Conservation (phyloP, 23 red algal species). For the Porphyridium purpureum region DNA sequence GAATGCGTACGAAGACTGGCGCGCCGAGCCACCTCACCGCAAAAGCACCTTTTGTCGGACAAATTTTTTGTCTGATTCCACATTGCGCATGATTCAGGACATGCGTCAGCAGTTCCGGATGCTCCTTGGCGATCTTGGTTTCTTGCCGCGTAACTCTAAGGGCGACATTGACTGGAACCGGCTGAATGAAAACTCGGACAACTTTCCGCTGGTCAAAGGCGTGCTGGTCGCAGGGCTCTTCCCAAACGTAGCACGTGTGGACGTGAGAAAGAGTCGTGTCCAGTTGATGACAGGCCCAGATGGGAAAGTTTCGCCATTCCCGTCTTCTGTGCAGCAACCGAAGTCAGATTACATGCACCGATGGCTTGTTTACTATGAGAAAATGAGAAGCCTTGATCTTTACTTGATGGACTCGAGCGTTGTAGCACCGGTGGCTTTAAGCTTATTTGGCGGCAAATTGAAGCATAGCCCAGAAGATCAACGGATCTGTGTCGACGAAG, state of each 20-base stretch:
- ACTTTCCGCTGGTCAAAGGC: slow-evolving; percentile 1
- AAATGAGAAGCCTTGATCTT: no score
- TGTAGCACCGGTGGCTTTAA: no score
- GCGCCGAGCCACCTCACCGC: neutral
- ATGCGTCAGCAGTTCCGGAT: slow-evolving; percentile 2
- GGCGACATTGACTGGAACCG: slow-evolving; percentile 1
- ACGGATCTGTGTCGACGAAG: no score
- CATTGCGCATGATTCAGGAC: slow-evolving; percentile 4
- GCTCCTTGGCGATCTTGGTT: neutral
- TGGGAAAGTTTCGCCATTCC: no score
- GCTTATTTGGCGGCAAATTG: no score
- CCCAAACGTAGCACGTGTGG: neutral
- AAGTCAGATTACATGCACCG: no score
- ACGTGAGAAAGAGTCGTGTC: neutral
- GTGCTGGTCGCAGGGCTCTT: slow-evolving; percentile 1
- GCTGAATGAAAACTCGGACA: no score
- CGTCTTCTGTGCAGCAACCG: no score
- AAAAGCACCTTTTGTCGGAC: neutral
- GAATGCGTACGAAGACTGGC: slow-evolving; percentile 1
- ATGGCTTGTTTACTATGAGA: no score
- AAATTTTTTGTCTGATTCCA: neutral
- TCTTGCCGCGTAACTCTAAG: neutral
- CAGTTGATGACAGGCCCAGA: neutral
- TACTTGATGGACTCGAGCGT: no score
- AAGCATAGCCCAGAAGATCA: no score